These are phyloP conservation scores for Nemania diffusa DNA, from an alignment of 2,329 filamentous ascomycete species.

Conservation along the genomic window DNA sequence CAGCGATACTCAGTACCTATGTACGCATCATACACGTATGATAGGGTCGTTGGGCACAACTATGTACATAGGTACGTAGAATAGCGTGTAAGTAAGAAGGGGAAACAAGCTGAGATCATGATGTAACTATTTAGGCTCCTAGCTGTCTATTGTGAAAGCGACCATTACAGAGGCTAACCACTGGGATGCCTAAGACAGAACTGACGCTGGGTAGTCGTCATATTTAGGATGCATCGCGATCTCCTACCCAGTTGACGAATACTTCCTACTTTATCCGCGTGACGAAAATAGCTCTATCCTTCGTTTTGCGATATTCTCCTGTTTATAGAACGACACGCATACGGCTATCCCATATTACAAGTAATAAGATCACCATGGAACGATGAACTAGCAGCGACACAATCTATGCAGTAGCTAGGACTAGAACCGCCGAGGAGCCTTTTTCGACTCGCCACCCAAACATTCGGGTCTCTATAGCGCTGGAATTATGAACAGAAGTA, in stretches of 20 bases:
- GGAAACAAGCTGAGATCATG: background rate
- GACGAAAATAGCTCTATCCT: background rate
- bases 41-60: no score
- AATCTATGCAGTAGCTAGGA: background rate
- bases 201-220: no score
- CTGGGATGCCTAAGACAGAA: no score
- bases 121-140: background rate
- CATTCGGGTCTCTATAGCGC: conserved; percentile 73
- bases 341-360: background rate
- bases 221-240: background rate
- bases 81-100: background rate
- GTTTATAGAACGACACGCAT: background rate
- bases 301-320: background rate
- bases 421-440: conserved; percentile 25
- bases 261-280: background rate
- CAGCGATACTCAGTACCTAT: no score
- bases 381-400: background rate
- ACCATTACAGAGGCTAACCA: no score
- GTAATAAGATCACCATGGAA: background rate
- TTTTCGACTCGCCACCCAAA: conserved; percentile 63
- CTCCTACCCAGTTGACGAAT: background rate
- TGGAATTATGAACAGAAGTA: conserved; percentile 74
- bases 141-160: no score
- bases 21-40: no score
- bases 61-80: no score